Evolutionary conservation across 2,329 filamentous ascomycete genomes (phyloP), one percentile per base, ranked within the genome.

Genomic region (Hypoxylon sp.): DNA sequence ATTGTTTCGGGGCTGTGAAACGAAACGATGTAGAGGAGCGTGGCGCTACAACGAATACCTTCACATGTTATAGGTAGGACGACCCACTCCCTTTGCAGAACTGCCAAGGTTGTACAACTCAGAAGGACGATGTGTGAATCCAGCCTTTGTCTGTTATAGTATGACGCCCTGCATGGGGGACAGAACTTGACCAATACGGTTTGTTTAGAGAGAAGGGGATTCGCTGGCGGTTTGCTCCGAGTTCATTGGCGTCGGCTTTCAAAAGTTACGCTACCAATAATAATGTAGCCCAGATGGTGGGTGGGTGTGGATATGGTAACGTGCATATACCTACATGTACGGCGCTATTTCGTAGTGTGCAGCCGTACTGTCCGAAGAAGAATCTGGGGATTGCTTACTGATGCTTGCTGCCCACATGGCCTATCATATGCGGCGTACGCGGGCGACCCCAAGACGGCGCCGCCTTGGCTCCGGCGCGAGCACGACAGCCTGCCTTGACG

Each of bases 341-440:
- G 57, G 51, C 57, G 31, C 46, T 64, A 59, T n/a, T 53, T 44
- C 25, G 31, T 59, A 61, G 42, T 46, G 56, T 61, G 56, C 55
- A 59, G 40, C 68, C 64, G 61, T 68, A 8, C 54, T 37, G 56
- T 49, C 61, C 64, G 35, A 40, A 49, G 20, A 13, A 33, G 59
- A 68, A 58, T 46, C 65, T 61, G 59, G 68, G 68, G 68, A 64
- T 68, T 49, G 65, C 62, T 69, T 71, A 71, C 62, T 69, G 65
- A 69, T 66, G 55, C 59, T 58, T 58, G 59, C n/a, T 54, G 17
- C 30, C 50, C 44, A 58, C 35, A 66, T 64, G 60, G 60, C 49
- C 54, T 60, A 62, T 69, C 48, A 58, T 55, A 55, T 35, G n/a
- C 25, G 48, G 49, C 30, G 27, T 66, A 54, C 50, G 37, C 37